Conservation (phyloP, 2,329 filamentous ascomycete genomes). For the Phaeosphaeria sp. region DNA sequence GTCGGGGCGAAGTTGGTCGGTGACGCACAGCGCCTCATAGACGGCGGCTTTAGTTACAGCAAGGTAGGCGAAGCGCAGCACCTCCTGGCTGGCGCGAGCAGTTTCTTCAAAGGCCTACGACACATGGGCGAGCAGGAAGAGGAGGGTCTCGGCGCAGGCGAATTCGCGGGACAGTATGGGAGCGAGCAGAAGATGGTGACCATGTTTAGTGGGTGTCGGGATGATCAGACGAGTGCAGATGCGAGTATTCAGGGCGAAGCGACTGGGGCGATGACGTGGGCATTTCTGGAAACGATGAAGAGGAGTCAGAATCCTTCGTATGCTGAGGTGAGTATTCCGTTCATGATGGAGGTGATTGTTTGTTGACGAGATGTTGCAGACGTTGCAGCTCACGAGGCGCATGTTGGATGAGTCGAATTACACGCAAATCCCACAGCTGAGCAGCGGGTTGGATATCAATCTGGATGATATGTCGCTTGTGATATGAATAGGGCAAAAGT, state of each 20-base stretch:
- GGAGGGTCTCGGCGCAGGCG: conserved; percentile 46
- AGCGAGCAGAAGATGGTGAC: conserved; percentile 56
- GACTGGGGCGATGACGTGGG: conserved; percentile 57
- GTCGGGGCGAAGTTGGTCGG: conserved; percentile 57
- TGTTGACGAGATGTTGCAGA: conserved; percentile 19
- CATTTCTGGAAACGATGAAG: conserved; percentile 55
- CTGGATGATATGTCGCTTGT: conserved; percentile 44
- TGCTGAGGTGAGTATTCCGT: conserved; percentile 38
- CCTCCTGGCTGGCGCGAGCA: conserved; percentile 60
- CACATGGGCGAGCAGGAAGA: conserved; percentile 56
- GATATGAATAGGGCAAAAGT: conserved; percentile 13
- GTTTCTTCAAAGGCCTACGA: conserved; percentile 61
- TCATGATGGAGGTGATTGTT: background rate
- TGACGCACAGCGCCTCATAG: conserved; percentile 59
- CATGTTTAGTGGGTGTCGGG: conserved; percentile 59
- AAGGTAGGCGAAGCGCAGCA: conserved; percentile 60
- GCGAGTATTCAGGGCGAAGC: conserved; percentile 53
- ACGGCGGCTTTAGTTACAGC: conserved; percentile 58
- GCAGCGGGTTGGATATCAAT: conserved; percentile 51
- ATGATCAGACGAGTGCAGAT: conserved; percentile 60
- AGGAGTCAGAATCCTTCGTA: conserved; percentile 46
- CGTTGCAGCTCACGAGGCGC: conserved; percentile 48
- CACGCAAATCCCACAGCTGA: conserved; percentile 54
- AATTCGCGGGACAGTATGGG: conserved; percentile 54
- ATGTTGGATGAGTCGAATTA: conserved; percentile 50